Evolutionary conservation across 345 rosid species (phyloP).

Genomic region (Noccaea bulbosa): DNA sequence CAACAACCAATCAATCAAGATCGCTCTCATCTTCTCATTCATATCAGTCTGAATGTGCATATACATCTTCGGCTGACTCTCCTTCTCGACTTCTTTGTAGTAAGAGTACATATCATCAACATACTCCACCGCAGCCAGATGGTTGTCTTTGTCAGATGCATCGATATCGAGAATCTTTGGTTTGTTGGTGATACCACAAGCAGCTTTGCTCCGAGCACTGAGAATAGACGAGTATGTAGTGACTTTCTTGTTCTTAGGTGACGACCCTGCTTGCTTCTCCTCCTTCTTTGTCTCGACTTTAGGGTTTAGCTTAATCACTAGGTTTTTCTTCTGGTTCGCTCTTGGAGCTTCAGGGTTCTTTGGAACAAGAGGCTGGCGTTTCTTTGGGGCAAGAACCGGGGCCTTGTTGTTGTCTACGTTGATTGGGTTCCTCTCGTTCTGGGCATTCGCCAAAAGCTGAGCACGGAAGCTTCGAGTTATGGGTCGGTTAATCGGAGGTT

Average conservation of each 20-base stretch:
- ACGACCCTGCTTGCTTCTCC: constrained; percentile 6
- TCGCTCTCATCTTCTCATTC: constrained; percentile 83
- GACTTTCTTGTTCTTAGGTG: constrained; percentile 52
- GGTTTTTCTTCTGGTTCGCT: constrained; percentile 32
- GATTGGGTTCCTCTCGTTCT: constrained; percentile 32
- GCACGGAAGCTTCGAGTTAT: constrained; percentile 44
- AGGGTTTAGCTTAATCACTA: constrained; percentile 31
- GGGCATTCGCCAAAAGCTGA: constrained; percentile 41
- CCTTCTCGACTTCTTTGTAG: constrained; percentile 73
- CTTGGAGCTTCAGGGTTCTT: constrained; percentile 32
- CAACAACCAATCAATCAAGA: constrained; percentile 83
- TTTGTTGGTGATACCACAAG: constrained; percentile 62
- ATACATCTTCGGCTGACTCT: constrained; percentile 60
- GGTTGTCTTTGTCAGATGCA: constrained; percentile 62
- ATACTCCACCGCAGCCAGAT: constrained; percentile 82
- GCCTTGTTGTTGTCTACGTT: constrained; percentile 32
- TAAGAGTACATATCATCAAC: constrained; percentile 85
- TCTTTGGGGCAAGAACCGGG: constrained; percentile 34
- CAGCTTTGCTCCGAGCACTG: constrained; percentile 89
- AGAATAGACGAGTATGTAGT: constrained; percentile 75
- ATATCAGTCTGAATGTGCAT: constrained; percentile 74
- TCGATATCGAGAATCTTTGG: constrained; percentile 62
- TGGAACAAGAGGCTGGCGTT: constrained; percentile 32
- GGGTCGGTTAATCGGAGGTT: constrained; percentile 41
- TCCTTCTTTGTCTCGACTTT: constrained; percentile 24